Evolutionary conservation across 805 yeast species (phyloP), one percentile per base, ranked within the genome.

Genomic region (Saturnispora hagleri): DNA sequence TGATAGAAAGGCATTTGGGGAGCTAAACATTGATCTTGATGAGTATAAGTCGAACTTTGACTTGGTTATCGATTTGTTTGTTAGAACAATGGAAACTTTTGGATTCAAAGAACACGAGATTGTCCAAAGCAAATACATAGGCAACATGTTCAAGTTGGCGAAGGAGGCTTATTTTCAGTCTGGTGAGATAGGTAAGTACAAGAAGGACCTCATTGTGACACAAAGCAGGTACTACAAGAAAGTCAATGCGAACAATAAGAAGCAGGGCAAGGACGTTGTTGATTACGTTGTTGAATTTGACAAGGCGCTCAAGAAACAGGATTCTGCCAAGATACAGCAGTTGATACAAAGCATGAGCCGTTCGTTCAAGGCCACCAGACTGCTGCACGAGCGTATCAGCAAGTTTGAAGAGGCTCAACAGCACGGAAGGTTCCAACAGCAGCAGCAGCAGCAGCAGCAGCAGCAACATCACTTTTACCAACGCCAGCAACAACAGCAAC

Each of bases 361-460:
- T 3, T 67, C 72, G 22, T 69, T 73, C 20, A 67, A 68, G 47
- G 66, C 68, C 47, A 73, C 82, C 2, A 61, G 60, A 50, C 57
- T 72, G 53, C 75, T 69, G 60, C 66, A 58, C 38, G 61, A 57
- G 47, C 67, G 74, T 45, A 28, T 48, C 5, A 46, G 35, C 2
- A 46, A 31, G 20, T 18, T 47, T 28, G 48, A 54, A 20, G 50
- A 38, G 12, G 22, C 43, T 60, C 54, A 70, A 63, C 53, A 69
- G 52, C 70, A 68, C 50, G 69, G 68, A 28, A 68, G 42, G 65
- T 38, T 17, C 34, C 73, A 70, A 36, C 70, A 68, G 40, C 76
- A 73, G 27, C 77, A 73, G 38, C 77, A 73, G 27, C 77, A 73
- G 38, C 77, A 74, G 43, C 75, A 72, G 17, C 75, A 72, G 17